Conservation (phyloP, 805 yeast genomes). For the Nakazawaea anatomiae region DNA sequence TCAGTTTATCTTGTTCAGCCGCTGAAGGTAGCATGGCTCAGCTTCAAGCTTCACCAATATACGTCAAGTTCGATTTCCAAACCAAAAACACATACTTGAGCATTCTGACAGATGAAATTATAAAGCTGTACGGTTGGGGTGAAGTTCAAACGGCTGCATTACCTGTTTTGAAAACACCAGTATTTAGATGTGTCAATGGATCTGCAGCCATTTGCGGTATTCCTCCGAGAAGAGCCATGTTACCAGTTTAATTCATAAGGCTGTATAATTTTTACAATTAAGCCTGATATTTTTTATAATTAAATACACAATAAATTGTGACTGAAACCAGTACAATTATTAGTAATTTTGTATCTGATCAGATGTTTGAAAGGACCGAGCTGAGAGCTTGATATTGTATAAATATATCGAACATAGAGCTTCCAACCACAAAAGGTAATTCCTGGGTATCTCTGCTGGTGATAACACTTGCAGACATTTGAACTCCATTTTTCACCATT, state of each 20-base stretch:
- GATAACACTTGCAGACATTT: constrained; percentile 37
- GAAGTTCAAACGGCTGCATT: constrained; percentile 4
- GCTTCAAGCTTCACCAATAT: constrained; percentile 3
- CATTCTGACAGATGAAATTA: neutral
- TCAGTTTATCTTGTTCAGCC: constrained; percentile 6
- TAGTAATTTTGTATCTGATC: too few species aligned
- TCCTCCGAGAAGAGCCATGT: constrained; percentile 5
- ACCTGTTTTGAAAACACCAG: constrained; percentile 5
- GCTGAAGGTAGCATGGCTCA: constrained; percentile 7
- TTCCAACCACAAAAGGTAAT: constrained; percentile 42
- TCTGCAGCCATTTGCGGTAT: constrained; percentile 5
- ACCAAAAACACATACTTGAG: neutral
- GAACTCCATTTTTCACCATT: constrained; percentile 32
- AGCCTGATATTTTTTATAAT: too few species aligned
- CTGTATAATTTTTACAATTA: too few species aligned
- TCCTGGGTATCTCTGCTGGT: constrained; percentile 61
- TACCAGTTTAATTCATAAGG: neutral
- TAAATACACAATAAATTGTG: too few species aligned
- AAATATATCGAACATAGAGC: constrained; percentile 41
- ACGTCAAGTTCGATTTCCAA: constrained; percentile 2
- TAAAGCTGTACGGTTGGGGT: neutral
- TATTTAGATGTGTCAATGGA: constrained; percentile 6
- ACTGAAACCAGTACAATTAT: too few species aligned
- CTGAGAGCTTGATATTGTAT: constrained; percentile 4
- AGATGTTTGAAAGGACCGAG: neutral